phyloP scores from a whole-genome alignment of 2,329 filamentous ascomycete genomes.

The Venturia nashicola region DNA sequence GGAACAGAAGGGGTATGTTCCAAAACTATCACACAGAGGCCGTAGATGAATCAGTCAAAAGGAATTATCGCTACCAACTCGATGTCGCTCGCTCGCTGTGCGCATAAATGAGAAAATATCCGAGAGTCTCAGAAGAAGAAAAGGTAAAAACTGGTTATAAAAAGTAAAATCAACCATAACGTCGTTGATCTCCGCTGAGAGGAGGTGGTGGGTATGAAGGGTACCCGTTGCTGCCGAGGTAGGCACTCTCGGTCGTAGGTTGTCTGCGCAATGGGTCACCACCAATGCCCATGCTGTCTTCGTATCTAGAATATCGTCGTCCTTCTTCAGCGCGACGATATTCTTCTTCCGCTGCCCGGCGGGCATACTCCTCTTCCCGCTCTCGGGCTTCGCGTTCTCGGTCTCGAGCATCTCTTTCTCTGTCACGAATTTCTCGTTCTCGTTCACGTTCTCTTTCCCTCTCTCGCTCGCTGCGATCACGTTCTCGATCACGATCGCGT shows the following conservation, averaged over 20 bases:
- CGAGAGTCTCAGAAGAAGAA: neutral
- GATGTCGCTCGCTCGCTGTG: neutral
- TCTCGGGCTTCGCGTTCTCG: conserved; percentile 7
- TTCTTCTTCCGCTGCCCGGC: conserved; percentile 1
- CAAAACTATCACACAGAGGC: neutral
- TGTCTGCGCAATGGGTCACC: conserved; percentile 4
- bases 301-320: conserved; percentile 3
- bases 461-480: conserved; percentile 6
- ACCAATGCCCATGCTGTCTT: neutral
- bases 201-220: conserved; percentile 5
- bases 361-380: conserved; percentile 3
- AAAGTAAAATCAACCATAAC: conserved; percentile 5
- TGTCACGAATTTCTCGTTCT: conserved; percentile 1
- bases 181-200: neutral
- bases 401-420: conserved; percentile 6
- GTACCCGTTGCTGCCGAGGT: neutral
- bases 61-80: neutral
- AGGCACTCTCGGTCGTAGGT: neutral
- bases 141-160: neutral
- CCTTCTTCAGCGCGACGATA: neutral
- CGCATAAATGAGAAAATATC: neutral
- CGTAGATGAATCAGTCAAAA: neutral
- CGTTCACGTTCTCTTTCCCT: conserved; percentile 9
- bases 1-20: conserved; percentile 1
- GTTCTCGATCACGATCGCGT: conserved; percentile 7